Percentiles rank a stretch among this genome's conserved stretches.
These are phyloP conservation scores for Mortierella sp. DNA, from an alignment of 371 early-diverging fungal species.

Conservation along the genomic window DNA sequence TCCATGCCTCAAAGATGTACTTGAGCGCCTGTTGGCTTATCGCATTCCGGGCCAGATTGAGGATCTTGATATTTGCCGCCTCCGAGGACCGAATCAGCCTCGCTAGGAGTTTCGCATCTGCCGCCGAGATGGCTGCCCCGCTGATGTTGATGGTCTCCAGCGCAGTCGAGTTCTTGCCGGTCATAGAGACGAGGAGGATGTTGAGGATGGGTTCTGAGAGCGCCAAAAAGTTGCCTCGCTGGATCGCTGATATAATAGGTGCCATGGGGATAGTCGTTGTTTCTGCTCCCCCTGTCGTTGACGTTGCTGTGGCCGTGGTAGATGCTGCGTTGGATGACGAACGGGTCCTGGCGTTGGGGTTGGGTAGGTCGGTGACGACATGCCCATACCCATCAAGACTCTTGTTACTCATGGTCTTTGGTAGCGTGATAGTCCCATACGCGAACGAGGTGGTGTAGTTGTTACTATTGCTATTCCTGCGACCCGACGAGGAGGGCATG, in stretches of 20 bases:
- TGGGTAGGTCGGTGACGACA: background rate
- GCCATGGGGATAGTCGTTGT: conserved; percentile 6
- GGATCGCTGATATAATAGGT: conserved; percentile 34
- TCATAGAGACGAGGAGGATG: conserved; percentile 23
- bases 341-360: background rate
- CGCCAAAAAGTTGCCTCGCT: conserved; percentile 34
- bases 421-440: conserved; percentile 20
- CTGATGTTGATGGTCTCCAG: conserved; percentile 32
- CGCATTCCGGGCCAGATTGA: conserved; percentile 35
- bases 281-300: background rate
- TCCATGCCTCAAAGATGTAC: conserved; percentile 30
- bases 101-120: conserved; percentile 35
- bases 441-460: conserved; percentile 25
- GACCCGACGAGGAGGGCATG: background rate
- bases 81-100: conserved; percentile 34
- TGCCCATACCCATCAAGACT: background rate
- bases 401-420: conserved; percentile 35
- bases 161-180: conserved; percentile 36
- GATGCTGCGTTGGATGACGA: conserved; percentile 6
- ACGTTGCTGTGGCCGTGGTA: background rate
- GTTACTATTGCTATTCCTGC: conserved; percentile 8
- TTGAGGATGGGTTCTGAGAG: conserved; percentile 41
- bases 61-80: conserved; percentile 35
- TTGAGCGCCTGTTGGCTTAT: conserved; percentile 46
- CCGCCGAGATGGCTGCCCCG: conserved; percentile 25